These are phyloP conservation scores for Termitomyces sp. DNA, from an alignment of 1,284 basidiomycete genomes.

Conservation along the genomic window DNA sequence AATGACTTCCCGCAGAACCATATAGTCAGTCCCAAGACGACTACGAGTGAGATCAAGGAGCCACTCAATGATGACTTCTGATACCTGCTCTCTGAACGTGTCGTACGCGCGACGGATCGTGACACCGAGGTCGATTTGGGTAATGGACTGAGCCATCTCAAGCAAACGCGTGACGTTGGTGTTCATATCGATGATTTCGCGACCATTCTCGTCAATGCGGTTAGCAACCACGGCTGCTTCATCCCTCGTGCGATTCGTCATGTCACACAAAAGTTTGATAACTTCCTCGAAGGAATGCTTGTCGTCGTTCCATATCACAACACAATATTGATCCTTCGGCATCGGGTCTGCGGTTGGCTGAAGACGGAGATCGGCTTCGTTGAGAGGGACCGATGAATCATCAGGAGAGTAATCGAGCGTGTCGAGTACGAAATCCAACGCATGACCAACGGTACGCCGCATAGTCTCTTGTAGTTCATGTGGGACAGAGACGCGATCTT, in stretches of 20 bases:
- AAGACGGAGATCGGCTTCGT: conserved; percentile 65
- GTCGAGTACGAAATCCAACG: conserved; percentile 81
- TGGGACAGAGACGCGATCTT: conserved; percentile 50
- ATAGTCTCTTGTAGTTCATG: conserved; percentile 69
- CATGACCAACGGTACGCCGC: conserved; percentile 68
- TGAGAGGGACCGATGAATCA: conserved; percentile 65
- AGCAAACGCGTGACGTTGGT: conserved; percentile 66
- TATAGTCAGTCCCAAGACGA: conserved; percentile 59
- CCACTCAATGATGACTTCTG: conserved; percentile 81
- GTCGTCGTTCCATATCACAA: conserved; percentile 96
- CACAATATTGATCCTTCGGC: conserved; percentile 75
- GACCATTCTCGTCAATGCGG: conserved; percentile 77
- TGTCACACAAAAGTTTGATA: conserved; percentile 73
- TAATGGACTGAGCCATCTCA: conserved; percentile 76
- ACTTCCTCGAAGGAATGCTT: conserved; percentile 94
- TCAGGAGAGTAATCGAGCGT: conserved; percentile 84
- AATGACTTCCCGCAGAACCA: conserved; percentile 70
- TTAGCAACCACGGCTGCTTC: conserved; percentile 66
- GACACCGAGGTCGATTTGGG: conserved; percentile 88
- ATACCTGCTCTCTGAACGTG: conserved; percentile 86
- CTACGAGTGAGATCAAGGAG: conserved; percentile 77
- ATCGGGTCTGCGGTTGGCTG: conserved; percentile 72
- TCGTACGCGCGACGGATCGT: conserved; percentile 87
- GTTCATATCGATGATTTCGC: conserved; percentile 82
- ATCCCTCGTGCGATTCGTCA: conserved; percentile 53